Conservation (phyloP, 2,329 filamentous ascomycete species). For the Pseudofabraea citricarpa region DNA sequence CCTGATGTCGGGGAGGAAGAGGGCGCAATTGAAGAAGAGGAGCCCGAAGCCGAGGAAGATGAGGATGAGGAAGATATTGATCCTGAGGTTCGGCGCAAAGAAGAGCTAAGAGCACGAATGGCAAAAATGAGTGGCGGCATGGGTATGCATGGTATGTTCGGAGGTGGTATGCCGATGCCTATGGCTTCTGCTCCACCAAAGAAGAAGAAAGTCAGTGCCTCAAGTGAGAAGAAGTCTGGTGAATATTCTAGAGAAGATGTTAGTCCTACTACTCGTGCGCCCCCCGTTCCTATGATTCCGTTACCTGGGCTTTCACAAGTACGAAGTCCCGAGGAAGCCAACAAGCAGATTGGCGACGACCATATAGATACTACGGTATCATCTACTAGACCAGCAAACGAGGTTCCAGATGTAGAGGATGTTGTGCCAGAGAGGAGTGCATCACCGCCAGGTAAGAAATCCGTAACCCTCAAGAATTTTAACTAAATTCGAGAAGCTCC, state of each 20-base stretch:
- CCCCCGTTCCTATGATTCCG: slow-evolving; percentile 57
- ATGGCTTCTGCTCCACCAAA: slow-evolving; percentile 42
- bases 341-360: slow-evolving; percentile 32
- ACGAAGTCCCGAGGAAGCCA: slow-evolving; percentile 43
- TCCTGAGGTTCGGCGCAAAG: slow-evolving; percentile 76
- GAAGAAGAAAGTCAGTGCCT: slow-evolving; percentile 48
- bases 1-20: slow-evolving; percentile 42
- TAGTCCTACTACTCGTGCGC: slow-evolving; percentile 38
- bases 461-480: slow-evolving; percentile 4
- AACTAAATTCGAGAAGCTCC: slow-evolving; percentile 18
- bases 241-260: slow-evolving; percentile 41
- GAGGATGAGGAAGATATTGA: slow-evolving; percentile 83
- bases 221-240: slow-evolving; percentile 36
- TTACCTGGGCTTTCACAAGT: slow-evolving; percentile 66
- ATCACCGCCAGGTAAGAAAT: slow-evolving; percentile 28
- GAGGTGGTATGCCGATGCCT: slow-evolving; percentile 62
- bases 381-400: slow-evolving; percentile 35
- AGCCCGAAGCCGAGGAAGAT: slow-evolving; percentile 57
- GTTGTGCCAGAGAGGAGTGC: slow-evolving; percentile 28
- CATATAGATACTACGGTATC: slow-evolving; percentile 46
- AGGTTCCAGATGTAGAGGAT: slow-evolving; percentile 52
- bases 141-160: slow-evolving; percentile 95
- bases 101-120: slow-evolving; percentile 92
- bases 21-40: slow-evolving; percentile 37
- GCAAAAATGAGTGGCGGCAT: slow-evolving; percentile 98